Evolutionary conservation across 768 basidiomycete genomes (phyloP), one percentile per base, ranked within the genome.

Genomic region (Tricholoma saponaceum): DNA sequence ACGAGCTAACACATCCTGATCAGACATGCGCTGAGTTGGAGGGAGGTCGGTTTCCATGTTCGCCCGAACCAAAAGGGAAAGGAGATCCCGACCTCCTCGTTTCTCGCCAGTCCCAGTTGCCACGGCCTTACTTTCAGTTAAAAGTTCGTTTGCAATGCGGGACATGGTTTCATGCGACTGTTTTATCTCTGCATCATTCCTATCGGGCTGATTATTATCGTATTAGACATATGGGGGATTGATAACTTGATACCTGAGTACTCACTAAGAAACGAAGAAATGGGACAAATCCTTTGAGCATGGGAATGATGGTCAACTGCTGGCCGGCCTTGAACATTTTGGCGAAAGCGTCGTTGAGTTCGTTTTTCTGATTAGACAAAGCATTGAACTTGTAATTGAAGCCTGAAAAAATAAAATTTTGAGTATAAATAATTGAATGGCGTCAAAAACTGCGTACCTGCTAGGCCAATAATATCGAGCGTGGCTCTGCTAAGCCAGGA

Each of bases 381-480:
- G 67, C 62, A 23, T 69, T 58, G 51, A 70, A 67, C 4, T 57
- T 56, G 54, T 72, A 70, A 57, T 66, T 69, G 64, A 69, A 72
- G 5, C 67, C 69, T 16, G 30, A 22, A 65, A 62, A 14, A 71
- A 62, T 8, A 23, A n/a, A 1, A 23, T 7, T 8, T 49, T n/a
- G 25, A 28, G 8, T 5, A 13, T 50, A 5, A n/a, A 30, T 50
- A 4, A 8, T 9, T 10, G 7, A 18, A n/a, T 41, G 74, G 65
- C 63, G 80, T 35, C n/a, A 26, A 39, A 22, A 80, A 65, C 77
- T n/a, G 80, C 63, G 69, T 74, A 63, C 87, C 84, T 72, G 76
- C 86, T 35, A 87, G 74, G 9, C 89, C 89, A 53, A 94, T 91
- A 52, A 89, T 81, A 60, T 92, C 91, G 10, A 92, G 74, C 3